These are phyloP conservation scores for Rutstroemia sp. DNA, from an alignment of 2,329 filamentous ascomycete genomes.

Conservation along the genomic window DNA sequence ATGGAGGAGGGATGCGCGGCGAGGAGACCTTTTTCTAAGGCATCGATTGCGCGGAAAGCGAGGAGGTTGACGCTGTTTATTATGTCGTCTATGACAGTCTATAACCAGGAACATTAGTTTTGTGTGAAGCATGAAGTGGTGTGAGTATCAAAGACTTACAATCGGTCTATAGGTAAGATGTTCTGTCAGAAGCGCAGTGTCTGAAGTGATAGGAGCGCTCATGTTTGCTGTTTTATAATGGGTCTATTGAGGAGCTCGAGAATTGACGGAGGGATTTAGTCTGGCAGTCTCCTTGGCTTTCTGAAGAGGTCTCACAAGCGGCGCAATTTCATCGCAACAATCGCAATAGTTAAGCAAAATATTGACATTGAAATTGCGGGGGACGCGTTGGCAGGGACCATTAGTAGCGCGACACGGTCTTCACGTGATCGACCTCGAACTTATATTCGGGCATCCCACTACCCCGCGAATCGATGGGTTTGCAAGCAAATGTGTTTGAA, in stretches of 20 bases:
- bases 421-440: not conserved
- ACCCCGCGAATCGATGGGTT: no score
- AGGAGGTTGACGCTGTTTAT: constrained; percentile 95
- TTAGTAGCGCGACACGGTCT: not conserved
- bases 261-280: not conserved
- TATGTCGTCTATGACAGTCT: constrained; percentile 95
- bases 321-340: no score
- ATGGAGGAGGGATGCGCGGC: constrained; percentile 66
- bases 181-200: constrained; percentile 73
- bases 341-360: not conserved
- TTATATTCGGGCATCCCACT: not conserved
- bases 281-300: not conserved
- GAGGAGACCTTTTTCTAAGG: constrained; percentile 76
- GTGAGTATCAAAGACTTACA: constrained; percentile 43
- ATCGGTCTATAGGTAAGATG: constrained; percentile 93
- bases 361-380: constrained; percentile 4
- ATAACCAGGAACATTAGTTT: constrained; percentile 1
- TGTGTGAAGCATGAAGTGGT: constrained; percentile 2
- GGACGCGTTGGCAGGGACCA: constrained; percentile 1
- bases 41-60: constrained; percentile 81
- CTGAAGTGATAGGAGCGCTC: constrained; percentile 22
- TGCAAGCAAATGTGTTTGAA: no score
- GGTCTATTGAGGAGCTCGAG: not conserved
- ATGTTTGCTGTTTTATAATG: constrained; percentile 12
- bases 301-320: no score